A percentile compares a stretch with the other conserved stretches of the same genome.
These are phyloP conservation scores for Gossypium armourianum DNA, from an alignment of 441 rosid genomes.

Conservation along the genomic window DNA sequence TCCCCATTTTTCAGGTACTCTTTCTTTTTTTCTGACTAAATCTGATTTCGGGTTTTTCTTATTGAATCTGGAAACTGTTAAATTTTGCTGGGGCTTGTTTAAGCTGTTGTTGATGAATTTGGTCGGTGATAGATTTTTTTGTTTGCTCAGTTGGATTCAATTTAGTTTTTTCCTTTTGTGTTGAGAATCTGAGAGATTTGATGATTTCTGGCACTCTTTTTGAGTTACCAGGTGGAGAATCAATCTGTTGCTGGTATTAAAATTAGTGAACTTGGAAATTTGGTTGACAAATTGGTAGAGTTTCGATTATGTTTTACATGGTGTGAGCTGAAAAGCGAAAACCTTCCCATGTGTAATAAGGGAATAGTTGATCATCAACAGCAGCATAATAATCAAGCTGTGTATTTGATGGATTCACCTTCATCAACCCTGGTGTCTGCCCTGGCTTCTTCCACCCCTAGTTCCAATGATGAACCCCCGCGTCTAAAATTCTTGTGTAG, in stretches of 20 bases:
- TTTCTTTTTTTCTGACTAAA: neutral
- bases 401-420: slow-evolving; percentile 46
- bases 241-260: slow-evolving; percentile 11
- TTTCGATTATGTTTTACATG: slow-evolving; percentile 12
- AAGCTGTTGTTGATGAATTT: neutral
- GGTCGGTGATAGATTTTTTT: neutral
- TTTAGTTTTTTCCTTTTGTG: neutral
- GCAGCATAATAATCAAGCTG: slow-evolving; percentile 20
- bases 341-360: slow-evolving; percentile 45
- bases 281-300: slow-evolving; percentile 12
- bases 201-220: slow-evolving; percentile 7
- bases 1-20: slow-evolving; percentile 14
- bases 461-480: slow-evolving; percentile 52
- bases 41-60: slow-evolving; percentile 8
- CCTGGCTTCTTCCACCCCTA: slow-evolving; percentile 13
- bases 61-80: slow-evolving; percentile 12
- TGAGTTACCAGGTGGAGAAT: slow-evolving; percentile 13
- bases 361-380: slow-evolving; percentile 21
- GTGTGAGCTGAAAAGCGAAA: slow-evolving; percentile 20
- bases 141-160: slow-evolving; percentile 10
- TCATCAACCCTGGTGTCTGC: slow-evolving; percentile 27
- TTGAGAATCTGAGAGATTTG: slow-evolving; percentile 11
- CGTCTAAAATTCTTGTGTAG: slow-evolving; percentile 85
- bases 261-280: slow-evolving; percentile 16
- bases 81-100: neutral